Conservation (phyloP, 108 stramenopile genomes). For the Cyclotella kingstonii region DNA sequence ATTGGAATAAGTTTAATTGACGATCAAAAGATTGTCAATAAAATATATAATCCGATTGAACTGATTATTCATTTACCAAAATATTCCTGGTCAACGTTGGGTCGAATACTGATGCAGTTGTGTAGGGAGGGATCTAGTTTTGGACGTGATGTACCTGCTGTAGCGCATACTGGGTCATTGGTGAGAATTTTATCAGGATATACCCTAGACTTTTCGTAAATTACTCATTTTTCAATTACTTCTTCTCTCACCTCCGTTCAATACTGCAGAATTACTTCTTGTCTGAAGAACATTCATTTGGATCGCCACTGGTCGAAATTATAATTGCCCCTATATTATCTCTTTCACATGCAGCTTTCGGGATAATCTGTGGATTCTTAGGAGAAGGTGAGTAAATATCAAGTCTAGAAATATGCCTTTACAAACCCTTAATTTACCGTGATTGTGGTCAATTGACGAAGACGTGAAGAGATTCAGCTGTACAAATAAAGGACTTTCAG, state of each 20-base stretch:
- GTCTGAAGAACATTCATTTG: constrained; percentile 42
- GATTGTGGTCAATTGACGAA: too few relatives aligned
- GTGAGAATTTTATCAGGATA: constrained; percentile 26
- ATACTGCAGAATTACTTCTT: constrained; percentile 10
- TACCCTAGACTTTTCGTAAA: background rate
- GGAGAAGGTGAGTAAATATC: constrained; percentile 19
- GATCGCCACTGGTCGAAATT: constrained; percentile 60
- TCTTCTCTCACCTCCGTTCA: background rate
- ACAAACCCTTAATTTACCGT: too few relatives aligned
- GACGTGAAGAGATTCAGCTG: too few relatives aligned
- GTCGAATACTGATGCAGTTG: constrained; percentile 62
- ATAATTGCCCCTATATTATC: constrained; percentile 61
- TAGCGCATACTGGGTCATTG: constrained; percentile 29
- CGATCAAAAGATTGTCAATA: constrained; percentile 12
- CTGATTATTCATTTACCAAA: constrained; percentile 60
- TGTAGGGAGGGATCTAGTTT: constrained; percentile 58
- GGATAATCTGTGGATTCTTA: constrained; percentile 59
- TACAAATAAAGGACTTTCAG: too few relatives aligned
- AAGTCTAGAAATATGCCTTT: too few relatives aligned
- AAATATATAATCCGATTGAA: constrained; percentile 13
- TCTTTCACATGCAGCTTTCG: constrained; percentile 50
- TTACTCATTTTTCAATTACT: background rate
- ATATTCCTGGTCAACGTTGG: constrained; percentile 80
- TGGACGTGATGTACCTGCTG: constrained; percentile 13
- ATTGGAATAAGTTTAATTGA: constrained; percentile 11